These are phyloP conservation scores for Cylindricascospora bacillispora DNA, from an alignment of 1,139 yeast species.

Conservation along the genomic window DNA sequence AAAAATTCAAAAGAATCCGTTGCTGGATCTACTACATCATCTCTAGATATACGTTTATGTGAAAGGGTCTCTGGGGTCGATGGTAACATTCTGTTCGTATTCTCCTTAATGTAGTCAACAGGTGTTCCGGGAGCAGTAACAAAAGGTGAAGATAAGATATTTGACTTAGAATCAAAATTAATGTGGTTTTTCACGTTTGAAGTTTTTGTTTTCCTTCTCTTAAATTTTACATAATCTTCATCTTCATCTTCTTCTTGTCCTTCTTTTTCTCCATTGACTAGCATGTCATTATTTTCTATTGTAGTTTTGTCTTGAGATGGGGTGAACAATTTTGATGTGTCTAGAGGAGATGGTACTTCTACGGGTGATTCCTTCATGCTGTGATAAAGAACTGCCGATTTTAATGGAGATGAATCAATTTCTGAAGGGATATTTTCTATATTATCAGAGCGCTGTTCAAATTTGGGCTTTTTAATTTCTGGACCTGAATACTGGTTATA, in stretches of 20 bases:
- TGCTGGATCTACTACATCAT: slow-evolving; percentile 31
- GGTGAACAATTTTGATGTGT: neutral
- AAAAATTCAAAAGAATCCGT: slow-evolving; percentile 54
- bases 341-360: neutral
- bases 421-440: no score
- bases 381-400: slow-evolving; percentile 2
- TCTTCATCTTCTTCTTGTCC: slow-evolving; percentile 24
- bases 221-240: slow-evolving; percentile 44
- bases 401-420: slow-evolving; percentile 5
- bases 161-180: slow-evolving; percentile 22
- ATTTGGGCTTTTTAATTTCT: no score
- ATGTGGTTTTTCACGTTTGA: slow-evolving; percentile 27
- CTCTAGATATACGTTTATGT: slow-evolving; percentile 36
- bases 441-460: no score
- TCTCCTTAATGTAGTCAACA: slow-evolving; percentile 1
- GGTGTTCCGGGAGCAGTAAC: slow-evolving; percentile 27
- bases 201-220: slow-evolving; percentile 27
- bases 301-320: no score
- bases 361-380: neutral
- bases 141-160: slow-evolving; percentile 24
- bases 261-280: slow-evolving; percentile 3
- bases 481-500: no score
- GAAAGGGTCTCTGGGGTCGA: slow-evolving; percentile 22
- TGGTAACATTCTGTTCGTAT: slow-evolving; percentile 7
- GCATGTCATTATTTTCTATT: slow-evolving; percentile 1